These are phyloP conservation scores for Dactylorhiza incarnata DNA, from an alignment of 106 monocot genomes.

Conservation along the genomic window DNA sequence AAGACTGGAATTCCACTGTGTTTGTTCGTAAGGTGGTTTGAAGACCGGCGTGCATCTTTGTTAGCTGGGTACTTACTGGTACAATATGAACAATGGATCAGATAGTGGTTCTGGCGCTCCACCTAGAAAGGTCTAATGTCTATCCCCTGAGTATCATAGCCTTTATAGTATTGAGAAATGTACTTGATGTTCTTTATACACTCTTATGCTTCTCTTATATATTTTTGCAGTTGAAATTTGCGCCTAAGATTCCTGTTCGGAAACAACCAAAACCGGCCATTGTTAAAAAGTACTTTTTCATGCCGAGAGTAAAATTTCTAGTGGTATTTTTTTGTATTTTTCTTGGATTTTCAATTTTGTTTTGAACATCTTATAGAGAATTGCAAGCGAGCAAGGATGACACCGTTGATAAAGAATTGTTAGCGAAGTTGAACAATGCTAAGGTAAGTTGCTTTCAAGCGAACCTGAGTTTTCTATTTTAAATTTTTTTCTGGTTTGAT, in stretches of 20 bases:
- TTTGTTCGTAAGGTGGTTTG: too few species aligned
- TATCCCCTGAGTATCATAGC: background rate
- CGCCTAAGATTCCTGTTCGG: constrained; percentile 8
- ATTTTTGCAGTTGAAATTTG: constrained; percentile 9
- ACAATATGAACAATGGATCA: constrained; percentile 3
- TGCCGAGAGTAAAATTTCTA: background rate
- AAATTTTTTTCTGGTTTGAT: background rate
- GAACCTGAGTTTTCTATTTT: background rate
- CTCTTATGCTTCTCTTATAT: background rate
- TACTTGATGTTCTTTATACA: background rate
- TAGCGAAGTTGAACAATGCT: background rate
- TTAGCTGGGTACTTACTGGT: too few species aligned
- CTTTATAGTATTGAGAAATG: background rate
- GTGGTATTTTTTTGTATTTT: background rate
- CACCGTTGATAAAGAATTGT: constrained; percentile 1
- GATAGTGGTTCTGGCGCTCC: background rate
- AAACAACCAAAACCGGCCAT: background rate
- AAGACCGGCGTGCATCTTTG: too few species aligned
- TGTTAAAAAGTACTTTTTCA: constrained; percentile 1
- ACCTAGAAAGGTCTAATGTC: constrained; percentile 1
- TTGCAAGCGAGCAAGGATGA: background rate
- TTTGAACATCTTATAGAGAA: background rate
- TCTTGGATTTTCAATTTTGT: background rate
- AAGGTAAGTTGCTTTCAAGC: background rate
- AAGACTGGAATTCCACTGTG: too few species aligned